These are phyloP conservation scores for Penicillium sumatraense DNA, from an alignment of 2,329 filamentous ascomycete species.

Conservation along the genomic window DNA sequence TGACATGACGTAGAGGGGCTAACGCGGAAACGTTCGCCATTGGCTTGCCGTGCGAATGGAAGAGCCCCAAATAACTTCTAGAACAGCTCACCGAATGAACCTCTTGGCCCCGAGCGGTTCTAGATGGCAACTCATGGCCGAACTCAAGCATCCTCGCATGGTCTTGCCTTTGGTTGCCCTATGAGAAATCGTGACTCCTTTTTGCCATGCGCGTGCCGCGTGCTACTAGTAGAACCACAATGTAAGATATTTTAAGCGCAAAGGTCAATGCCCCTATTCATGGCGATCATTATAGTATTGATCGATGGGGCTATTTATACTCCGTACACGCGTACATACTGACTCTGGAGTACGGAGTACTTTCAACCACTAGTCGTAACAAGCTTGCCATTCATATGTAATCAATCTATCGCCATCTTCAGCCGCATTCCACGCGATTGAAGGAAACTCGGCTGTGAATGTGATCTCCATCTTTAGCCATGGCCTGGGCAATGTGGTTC, in stretches of 20 bases:
- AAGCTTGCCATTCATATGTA: neutral
- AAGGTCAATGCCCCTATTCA: neutral
- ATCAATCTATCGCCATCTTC: neutral
- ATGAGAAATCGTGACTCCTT: too few species aligned
- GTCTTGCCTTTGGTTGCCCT: neutral
- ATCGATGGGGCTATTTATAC: neutral
- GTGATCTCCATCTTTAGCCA: neutral
- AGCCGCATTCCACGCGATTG: neutral
- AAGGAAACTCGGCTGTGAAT: neutral
- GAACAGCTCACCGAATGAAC: neutral
- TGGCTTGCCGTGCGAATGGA: neutral
- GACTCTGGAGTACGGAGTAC: too few species aligned
- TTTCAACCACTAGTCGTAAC: too few species aligned
- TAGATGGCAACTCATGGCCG: neutral
- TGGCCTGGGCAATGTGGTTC: too few species aligned
- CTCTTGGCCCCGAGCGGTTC: neutral
- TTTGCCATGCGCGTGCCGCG: neutral
- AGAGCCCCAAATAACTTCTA: neutral
- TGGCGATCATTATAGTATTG: neutral
- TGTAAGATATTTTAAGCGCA: neutral
- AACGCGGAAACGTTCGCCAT: slow-evolving; percentile 3
- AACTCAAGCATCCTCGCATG: neutral
- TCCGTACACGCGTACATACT: too few species aligned
- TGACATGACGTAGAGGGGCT: neutral
- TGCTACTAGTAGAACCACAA: too few species aligned